Base-by-base conservation (phyloP, 495 filamentous ascomycete genomes). In the Neurospora tetraspora region DNA sequence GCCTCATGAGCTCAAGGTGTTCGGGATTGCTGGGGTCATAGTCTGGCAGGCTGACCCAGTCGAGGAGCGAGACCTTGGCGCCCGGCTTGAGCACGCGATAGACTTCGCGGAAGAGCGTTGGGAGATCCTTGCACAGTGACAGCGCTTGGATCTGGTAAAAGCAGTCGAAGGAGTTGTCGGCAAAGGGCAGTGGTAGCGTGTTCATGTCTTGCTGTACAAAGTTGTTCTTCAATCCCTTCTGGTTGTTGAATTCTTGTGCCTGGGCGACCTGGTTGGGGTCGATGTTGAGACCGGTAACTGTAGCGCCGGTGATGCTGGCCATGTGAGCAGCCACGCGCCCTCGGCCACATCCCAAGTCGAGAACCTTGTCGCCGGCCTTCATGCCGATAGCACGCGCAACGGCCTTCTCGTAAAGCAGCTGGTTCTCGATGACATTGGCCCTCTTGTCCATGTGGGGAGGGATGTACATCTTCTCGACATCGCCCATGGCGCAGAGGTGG, bases 391-490 rank as follows among this genome's bases (percentile, higher is more conserved):
- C 82, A 12, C 78, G 75, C 23, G 87, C 86, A 73, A 90, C 84
- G 71, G 86, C 86, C 73, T 86, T 84, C 78, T 90, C 88, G 72
- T 88, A 89, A n/a, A 89, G 82, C 70, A 89, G 81, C 76, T 90
- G 82, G 70, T 84, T 84, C 69, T 84, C 82, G 12, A 87, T 79
- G 4, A 88, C 84, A 7, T 80, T 83, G n/a, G 84, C 83, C 72
- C 86, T 85, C 75, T 82, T 83, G 78, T 88, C 86, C 87, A 90
- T 88, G 75, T 85, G 84, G 5, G 88, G 88, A 36, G 88, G 88
- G 70, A 90, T 89, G 77, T 90, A 90, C 88, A 90, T 90, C 80
- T 90, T 90, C 76, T 90, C 88, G 36, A 90, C 88, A 72, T 89
- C 88, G 34, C 88, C 88, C n/a, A 90, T 83, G 36, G 88, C 88